A percentile compares a stretch with the other conserved stretches of the same genome.
These are phyloP conservation scores for Chaetomium fimeti DNA, from an alignment of 495 filamentous ascomycete species.

Conservation along the genomic window DNA sequence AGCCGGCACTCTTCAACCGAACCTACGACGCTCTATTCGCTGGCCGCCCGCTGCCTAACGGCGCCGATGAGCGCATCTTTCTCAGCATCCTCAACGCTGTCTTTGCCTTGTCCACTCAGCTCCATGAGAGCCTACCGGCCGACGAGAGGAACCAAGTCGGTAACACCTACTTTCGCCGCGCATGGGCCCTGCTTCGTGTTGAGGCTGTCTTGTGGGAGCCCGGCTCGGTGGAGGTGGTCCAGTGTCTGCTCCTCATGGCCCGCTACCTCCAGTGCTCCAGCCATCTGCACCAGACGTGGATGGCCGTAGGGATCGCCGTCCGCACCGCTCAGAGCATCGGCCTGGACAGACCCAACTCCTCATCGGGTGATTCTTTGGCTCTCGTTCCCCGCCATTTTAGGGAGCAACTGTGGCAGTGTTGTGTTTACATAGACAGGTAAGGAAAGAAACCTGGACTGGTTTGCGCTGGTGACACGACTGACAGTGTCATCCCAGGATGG, in stretches of 20 bases:
- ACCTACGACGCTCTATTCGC: background rate
- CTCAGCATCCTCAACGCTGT: constrained; percentile 1
- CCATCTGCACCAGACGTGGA: constrained; percentile 10
- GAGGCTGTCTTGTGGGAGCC: constrained; percentile 1
- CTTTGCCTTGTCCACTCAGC: constrained; percentile 8
- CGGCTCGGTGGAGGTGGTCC: constrained; percentile 3
- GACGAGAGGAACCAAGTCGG: background rate
- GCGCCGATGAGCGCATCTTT: constrained; percentile 10
- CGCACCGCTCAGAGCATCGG: constrained; percentile 9
- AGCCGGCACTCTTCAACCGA: background rate
- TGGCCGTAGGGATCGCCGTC: constrained; percentile 5
- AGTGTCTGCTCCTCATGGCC: constrained; percentile 2
- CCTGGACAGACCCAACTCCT: background rate
- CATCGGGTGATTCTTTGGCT: background rate
- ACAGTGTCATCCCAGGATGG: background rate
- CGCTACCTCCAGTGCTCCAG: constrained; percentile 7
- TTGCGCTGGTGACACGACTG: background rate
- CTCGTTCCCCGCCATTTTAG: background rate
- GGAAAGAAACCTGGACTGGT: background rate
- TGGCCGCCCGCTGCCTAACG: background rate
- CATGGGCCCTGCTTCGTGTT: background rate
- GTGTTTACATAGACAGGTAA: constrained; percentile 8
- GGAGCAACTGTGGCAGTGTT: constrained; percentile 1
- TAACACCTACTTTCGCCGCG: constrained; percentile 4
- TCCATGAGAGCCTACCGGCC: background rate